Percentiles rank a stretch among this genome's conserved stretches.
phyloP scores from a whole-genome alignment of 768 basidiomycete species.

The Tulasnella sp. region DNA sequence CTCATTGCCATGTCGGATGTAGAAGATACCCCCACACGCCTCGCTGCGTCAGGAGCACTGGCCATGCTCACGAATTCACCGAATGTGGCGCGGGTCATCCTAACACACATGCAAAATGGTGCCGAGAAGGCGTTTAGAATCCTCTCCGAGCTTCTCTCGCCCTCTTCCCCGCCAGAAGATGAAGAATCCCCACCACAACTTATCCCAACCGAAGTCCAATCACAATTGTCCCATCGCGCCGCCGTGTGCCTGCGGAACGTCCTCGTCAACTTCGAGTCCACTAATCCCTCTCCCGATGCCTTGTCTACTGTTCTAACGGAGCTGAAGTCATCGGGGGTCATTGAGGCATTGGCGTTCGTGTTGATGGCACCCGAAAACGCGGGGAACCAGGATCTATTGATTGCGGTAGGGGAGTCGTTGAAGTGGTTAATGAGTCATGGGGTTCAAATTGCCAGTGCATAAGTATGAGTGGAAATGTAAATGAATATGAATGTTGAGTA shows the following conservation, averaged over 20 bases:
- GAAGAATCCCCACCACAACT: conserved; percentile 27
- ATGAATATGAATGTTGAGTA: no score
- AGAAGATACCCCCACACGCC: conserved; percentile 68
- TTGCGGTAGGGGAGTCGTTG: conserved; percentile 41
- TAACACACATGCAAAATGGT: conserved; percentile 55
- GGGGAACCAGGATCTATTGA: conserved; percentile 31
- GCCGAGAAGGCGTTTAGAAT: conserved; percentile 51
- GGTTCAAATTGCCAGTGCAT: conserved; percentile 16
- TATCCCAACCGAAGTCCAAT: conserved; percentile 22
- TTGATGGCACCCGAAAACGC: conserved; percentile 33
- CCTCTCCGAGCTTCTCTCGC: conserved; percentile 31
- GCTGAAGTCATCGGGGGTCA: conserved; percentile 42
- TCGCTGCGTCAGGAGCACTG: conserved; percentile 85
- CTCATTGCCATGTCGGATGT: conserved; percentile 76
- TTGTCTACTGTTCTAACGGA: conserved; percentile 35
- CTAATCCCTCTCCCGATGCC: conserved; percentile 21
- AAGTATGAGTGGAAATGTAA: no score
- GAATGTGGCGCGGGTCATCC: conserved; percentile 42
- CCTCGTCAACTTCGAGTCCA: conserved; percentile 32
- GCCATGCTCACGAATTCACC: conserved; percentile 58
- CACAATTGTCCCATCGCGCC: conserved; percentile 65
- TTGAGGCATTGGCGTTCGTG: conserved; percentile 39
- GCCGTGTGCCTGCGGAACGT: conserved; percentile 64
- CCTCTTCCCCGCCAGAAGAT: conserved; percentile 28
- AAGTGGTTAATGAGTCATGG: conserved; percentile 28